These are phyloP conservation scores for Pseudogymnoascus sp. DNA, from an alignment of 2,329 filamentous ascomycete genomes.

Conservation along the genomic window DNA sequence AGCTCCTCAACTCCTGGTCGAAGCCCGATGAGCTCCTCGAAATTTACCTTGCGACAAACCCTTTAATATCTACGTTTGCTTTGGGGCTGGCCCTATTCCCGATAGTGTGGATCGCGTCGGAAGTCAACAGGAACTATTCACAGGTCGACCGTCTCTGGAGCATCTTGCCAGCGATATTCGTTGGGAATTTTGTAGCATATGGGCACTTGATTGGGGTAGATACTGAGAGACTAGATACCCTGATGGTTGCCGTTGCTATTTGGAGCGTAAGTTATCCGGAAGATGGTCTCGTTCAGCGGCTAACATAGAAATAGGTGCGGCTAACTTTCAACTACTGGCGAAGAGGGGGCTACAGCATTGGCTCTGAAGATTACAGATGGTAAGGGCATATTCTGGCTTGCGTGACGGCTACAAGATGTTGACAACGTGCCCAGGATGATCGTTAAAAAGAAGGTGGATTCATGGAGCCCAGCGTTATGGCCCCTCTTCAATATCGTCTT, in stretches of 20 bases:
- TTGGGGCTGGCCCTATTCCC: conserved; percentile 62
- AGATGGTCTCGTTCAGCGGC: not conserved
- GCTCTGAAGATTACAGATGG: conserved; percentile 94
- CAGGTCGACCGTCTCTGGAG: conserved; percentile 93
- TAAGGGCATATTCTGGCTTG: conserved; percentile 21
- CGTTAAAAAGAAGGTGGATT: conserved; percentile 47
- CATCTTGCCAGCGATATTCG: conserved; percentile 77
- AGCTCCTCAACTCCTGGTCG: conserved; percentile 50
- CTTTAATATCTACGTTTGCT: conserved; percentile 65
- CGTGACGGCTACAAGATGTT: conserved; percentile 2
- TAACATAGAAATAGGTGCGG: conserved; percentile 44
- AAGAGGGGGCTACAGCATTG: conserved; percentile 80
- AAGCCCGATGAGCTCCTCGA: conserved; percentile 54
- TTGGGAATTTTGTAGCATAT: conserved; percentile 77
- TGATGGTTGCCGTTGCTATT: conserved; percentile 59
- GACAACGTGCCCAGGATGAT: conserved; percentile 7
- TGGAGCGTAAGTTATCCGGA: conserved; percentile 62
- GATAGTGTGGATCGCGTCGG: conserved; percentile 66
- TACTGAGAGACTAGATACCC: conserved; percentile 61
- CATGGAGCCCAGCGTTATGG: conserved; percentile 58
- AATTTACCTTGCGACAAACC: conserved; percentile 79
- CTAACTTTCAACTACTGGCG: conserved; percentile 97
- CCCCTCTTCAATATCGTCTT: conserved; percentile 84
- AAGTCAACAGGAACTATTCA: conserved; percentile 91
- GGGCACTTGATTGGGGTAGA: conserved; percentile 65